A percentile compares a stretch with the other conserved stretches of the same genome.
Conservation (phyloP, 352 stramenopile species). For the Blastocystis sp. region DNA sequence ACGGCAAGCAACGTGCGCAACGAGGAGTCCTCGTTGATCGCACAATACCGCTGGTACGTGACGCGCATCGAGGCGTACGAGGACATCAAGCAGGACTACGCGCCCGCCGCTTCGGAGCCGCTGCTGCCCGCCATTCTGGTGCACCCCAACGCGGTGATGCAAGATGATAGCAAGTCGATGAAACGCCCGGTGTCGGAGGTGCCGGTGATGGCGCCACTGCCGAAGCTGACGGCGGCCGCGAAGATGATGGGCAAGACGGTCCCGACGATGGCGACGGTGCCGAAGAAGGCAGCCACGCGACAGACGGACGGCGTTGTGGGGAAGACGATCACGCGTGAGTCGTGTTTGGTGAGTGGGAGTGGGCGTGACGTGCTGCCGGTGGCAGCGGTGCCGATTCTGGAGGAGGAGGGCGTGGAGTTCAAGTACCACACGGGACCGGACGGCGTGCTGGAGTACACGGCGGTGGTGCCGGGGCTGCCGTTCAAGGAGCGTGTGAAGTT, state of each 20-base stretch:
- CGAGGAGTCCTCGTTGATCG: conserved; percentile 28
- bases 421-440: conserved; percentile 51
- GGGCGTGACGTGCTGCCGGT: conserved; percentile 48
- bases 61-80: conserved; percentile 56
- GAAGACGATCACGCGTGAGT: background rate
- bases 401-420: conserved; percentile 67
- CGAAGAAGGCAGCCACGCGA: background rate
- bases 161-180: background rate
- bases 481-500: conserved; percentile 60
- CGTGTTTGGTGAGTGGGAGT: background rate
- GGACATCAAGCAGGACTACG: conserved; percentile 6
- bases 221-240: background rate
- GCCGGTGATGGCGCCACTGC: no score
- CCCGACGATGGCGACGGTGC: background rate
- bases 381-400: conserved; percentile 12
- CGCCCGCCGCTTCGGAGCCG: background rate
- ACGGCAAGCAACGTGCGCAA: conserved; percentile 3
- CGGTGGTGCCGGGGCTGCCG: conserved; percentile 47
- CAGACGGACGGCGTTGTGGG: background rate
- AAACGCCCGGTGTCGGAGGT: background rate
- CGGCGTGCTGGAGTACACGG: conserved; percentile 61
- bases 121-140: conserved; percentile 17
- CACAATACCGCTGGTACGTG: conserved; percentile 45
- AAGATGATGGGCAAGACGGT: background rate
- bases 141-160: conserved; percentile 28